phyloP scores from a whole-genome alignment of 768 basidiomycete species.

The Phanerodontia chrysosporium region DNA sequence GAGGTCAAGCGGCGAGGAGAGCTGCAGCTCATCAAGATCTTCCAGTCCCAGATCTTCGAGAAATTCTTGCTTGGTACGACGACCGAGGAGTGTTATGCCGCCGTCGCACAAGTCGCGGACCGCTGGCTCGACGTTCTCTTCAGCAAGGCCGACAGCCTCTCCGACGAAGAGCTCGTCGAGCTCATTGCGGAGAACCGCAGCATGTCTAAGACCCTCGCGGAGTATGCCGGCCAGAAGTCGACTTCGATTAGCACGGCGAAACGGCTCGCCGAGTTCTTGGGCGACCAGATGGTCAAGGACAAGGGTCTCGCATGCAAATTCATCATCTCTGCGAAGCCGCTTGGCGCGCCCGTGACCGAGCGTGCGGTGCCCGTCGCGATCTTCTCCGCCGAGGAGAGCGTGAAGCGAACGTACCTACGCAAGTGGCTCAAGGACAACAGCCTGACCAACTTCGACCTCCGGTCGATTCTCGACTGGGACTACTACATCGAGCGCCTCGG shows the following conservation, averaged over 20 bases:
- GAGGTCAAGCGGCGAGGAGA: slow-evolving; percentile 98
- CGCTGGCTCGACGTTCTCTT: slow-evolving; percentile 97
- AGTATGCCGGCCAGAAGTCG: slow-evolving; percentile 95
- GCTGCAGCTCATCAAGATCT: slow-evolving; percentile 97
- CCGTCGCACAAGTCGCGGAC: slow-evolving; percentile 89
- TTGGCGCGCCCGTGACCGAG: slow-evolving; percentile 93
- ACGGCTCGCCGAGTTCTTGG: slow-evolving; percentile 93
- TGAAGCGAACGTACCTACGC: slow-evolving; percentile 86
- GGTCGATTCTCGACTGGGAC: slow-evolving; percentile 94
- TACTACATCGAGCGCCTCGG: slow-evolving; percentile 98
- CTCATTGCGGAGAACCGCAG: slow-evolving; percentile 98
- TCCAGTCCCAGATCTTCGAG: slow-evolving; percentile 98
- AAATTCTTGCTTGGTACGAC: slow-evolving; percentile 92
- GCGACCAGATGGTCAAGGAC: slow-evolving; percentile 98
- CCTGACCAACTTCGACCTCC: slow-evolving; percentile 82
- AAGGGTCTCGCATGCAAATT: slow-evolving; percentile 99
- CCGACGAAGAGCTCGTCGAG: slow-evolving; percentile 91
- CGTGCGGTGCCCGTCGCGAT: slow-evolving; percentile 96
- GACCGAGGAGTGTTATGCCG: slow-evolving; percentile 92
- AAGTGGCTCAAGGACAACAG: slow-evolving; percentile 97
- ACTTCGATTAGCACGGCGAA: slow-evolving; percentile 97
- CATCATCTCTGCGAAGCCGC: slow-evolving; percentile 93
- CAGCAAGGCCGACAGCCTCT: slow-evolving; percentile 76
- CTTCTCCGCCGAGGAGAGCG: slow-evolving; percentile 89
- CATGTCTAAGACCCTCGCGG: slow-evolving; percentile 95